Evolutionary conservation across 768 basidiomycete species (phyloP), one percentile per base, ranked within the genome.

Genomic region (Suillus bovinus): DNA sequence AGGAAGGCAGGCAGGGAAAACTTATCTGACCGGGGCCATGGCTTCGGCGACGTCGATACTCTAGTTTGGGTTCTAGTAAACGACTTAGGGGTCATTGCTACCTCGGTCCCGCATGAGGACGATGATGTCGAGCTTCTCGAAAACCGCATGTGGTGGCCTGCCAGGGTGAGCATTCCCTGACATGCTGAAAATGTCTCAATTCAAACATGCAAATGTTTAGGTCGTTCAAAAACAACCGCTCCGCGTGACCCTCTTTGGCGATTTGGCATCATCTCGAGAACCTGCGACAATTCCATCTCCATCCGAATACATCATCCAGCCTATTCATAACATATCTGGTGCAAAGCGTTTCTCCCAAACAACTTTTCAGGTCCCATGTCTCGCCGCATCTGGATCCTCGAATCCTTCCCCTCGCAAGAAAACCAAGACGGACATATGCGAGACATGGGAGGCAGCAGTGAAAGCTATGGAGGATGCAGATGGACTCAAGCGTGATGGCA

Each of bases 91-190:
- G 63, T 69, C 13, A 69, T 81, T 17, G 75, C 72, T 9, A 27
- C 31, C 22, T 67, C 68, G 24, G 66, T 73, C 24, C 54, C 68
- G 24, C 67, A 70, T 39, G 70, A 69, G 34, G 70, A 68, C 3
- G 71, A 63, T 14, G 73, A 74, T 17, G 62, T 64, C 41, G 64
- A 68, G 13, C 61, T 17, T 4, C 53, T 63, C 8, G 64, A 67
- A 6, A 53, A 58, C 34, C 65, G 71, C 61, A 72, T 85, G 42
- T 91, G 90, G 90, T 91, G 90, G 90, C 90, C 90, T 24, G 87
- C 80, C 33, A 81, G 82, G 78, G 90, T 90, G 68, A 66, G 78
- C 73, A 29, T 29, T 52, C 27, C 60, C 53, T 47, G 63, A 61
- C 63, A 61, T 59, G 63, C 63, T 47, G 57, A 49, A 56, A 38